Percentiles rank a stretch among this genome's conserved stretches.
Conservation (phyloP, 2,329 filamentous ascomycete genomes). For the Orbilia quercus region DNA sequence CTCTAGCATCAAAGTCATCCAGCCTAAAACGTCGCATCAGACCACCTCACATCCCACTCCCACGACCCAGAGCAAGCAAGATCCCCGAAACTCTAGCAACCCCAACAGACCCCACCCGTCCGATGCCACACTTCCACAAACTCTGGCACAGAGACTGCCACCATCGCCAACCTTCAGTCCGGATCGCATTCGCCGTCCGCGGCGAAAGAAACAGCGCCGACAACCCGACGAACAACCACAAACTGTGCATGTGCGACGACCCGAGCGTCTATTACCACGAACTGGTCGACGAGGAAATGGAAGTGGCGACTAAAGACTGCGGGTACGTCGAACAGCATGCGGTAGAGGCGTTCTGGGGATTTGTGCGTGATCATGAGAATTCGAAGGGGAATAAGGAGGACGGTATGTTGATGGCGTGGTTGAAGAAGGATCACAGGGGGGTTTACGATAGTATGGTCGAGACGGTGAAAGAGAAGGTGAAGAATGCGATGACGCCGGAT, state of each 20-base stretch:
- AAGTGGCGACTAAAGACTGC: neutral
- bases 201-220: neutral
- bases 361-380: slow-evolving; percentile 4
- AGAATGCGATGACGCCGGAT: neutral
- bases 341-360: neutral
- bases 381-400: neutral
- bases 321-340: slow-evolving; percentile 12
- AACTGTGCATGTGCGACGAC: slow-evolving; percentile 27
- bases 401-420: neutral
- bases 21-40: no score
- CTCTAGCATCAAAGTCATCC: no score
- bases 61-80: no score
- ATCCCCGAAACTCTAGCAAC: no score
- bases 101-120: neutral
- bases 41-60: no score
- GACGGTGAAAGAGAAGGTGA: slow-evolving; percentile 1
- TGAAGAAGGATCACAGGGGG: neutral
- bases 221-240: slow-evolving; percentile 7
- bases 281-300: slow-evolving; percentile 10
- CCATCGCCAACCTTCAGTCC: slow-evolving; percentile 7
- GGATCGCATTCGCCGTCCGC: slow-evolving; percentile 1
- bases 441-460: neutral
- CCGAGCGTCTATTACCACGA: slow-evolving; percentile 14
- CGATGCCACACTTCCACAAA: slow-evolving; percentile 41
- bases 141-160: slow-evolving; percentile 21